Conservation (phyloP, 2,329 filamentous ascomycete genomes). For the Periglandula ipomoeae region DNA sequence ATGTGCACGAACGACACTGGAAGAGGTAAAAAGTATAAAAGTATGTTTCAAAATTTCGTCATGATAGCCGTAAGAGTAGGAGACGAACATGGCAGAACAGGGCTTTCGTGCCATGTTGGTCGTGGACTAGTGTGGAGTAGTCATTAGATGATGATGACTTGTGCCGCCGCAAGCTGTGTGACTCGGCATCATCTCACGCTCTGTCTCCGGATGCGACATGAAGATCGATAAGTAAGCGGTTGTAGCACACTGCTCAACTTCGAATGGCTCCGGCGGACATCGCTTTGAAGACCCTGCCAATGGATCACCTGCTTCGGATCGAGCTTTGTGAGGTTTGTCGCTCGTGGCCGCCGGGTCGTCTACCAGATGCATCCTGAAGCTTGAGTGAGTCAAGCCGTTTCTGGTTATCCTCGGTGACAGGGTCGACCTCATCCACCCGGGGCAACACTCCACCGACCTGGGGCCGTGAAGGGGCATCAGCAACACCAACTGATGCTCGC, state of each 20-base stretch:
- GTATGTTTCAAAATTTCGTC: conserved; percentile 5
- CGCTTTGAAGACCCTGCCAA: too few relatives aligned
- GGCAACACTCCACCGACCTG: conserved; percentile 33
- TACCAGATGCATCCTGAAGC: conserved; percentile 68
- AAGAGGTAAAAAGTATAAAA: neutral
- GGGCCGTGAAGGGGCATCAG: conserved; percentile 23
- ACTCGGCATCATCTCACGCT: neutral
- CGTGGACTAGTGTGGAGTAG: neutral
- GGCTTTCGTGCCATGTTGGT: neutral
- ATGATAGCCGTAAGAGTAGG: conserved; percentile 5
- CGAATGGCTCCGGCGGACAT: too few relatives aligned
- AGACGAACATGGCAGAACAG: neutral
- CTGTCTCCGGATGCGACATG: neutral
- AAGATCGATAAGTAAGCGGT: neutral
- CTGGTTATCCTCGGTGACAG: conserved; percentile 71
- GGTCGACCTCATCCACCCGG: conserved; percentile 67
- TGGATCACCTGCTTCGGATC: conserved; percentile 38
- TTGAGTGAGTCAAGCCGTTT: conserved; percentile 84
- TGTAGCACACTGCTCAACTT: neutral
- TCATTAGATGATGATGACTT: neutral
- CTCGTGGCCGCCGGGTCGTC: conserved; percentile 46
- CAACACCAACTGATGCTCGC: conserved; percentile 33
- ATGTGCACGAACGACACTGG: neutral
- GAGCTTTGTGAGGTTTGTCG: conserved; percentile 52
- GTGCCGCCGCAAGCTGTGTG: neutral